Evolutionary conservation across 768 basidiomycete species (phyloP), one percentile per base, ranked within the genome.

Genomic region (Tremella mesenterica): DNA sequence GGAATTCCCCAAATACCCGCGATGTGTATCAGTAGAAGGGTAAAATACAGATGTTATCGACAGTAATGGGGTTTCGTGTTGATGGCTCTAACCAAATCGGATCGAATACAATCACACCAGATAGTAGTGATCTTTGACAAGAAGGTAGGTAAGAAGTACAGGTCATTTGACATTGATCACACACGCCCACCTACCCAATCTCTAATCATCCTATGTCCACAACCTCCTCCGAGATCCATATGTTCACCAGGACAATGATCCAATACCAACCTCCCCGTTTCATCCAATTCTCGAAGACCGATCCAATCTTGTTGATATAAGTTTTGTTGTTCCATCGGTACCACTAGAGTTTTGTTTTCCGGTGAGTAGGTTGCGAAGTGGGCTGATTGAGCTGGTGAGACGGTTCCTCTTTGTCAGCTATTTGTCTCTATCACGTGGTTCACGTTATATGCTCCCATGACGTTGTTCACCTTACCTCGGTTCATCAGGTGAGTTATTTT

Each of bases 171-270:
- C n/a, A n/a, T n/a, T n/a, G 34, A 36, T 36, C 34, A 36, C 12
- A 18, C 12, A 12, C 34, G 34, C 12, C 12, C 57, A 29, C 71
- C 69, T 4, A 73, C 55, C 62, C 65, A 71, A 14, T 60, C 28
- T 30, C 50, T 55, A 7, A 73, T 61, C 23, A 70, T 48, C 47
- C 48, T 36, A 43, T 54, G 50, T 3, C 54, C 69, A 53, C 71
- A 73, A 5, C 63, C 69, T 23, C 61, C 59, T 12, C 57, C 61
- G 29, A 73, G 53, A 53, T 73, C 69, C 71, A 73, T 73, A 57
- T 73, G 71, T 47, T 67, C 57, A 4, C 71, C 71, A 14, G 61
- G 60, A 56, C 71, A 73, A 41, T 57, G 59, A 30, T 61, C 61
- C 12, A 62, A 49, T 5, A 51, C 34, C 39, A 70, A 41, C 23